Evolutionary conservation across 352 stramenopile species (phyloP), one percentile per base, ranked within the genome.

Genomic region (Phytophthora quininea): DNA sequence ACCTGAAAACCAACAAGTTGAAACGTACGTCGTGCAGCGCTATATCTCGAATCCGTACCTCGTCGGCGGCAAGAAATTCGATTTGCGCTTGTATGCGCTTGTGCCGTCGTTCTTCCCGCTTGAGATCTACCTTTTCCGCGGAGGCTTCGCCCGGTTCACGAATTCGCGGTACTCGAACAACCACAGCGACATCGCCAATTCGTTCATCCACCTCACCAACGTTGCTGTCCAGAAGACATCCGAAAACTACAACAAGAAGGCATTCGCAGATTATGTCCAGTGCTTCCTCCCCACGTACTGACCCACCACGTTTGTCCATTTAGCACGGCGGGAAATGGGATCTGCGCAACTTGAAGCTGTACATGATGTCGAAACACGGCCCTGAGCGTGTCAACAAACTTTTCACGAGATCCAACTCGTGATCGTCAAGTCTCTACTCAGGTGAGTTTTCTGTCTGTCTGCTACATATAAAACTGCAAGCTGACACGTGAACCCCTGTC

Each of bases 41-140:
- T 98, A 98, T 77, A 96, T 98, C 55, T 89, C 85, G 35, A 97
- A 97, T 49, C 95, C 95, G 43, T 98, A 97, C 57, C 81, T 98
- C 33, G 81, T 98, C 0, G 94, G 95, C 32, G 92, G 95, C 24
- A 98, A 98, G 67, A 98, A 98, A 77, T 98, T 98, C 73, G 95
- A 98, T 64, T 65, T 98, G 45, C 78, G 95, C 6, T 71, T 98
- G 3, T 98, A 98, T 61, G 93, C 92, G 5, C 82, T 98, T 30
- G 95, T 98, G 19, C 93, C 93, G 37, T 94, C 81, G n/a, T 98
- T 97, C 66, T 86, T 80, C 29, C 95, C 95, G 12, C 77, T 98
- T 6, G 86, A 92, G 64, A 94, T 98, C 48, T 98, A 95, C 70
- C 70, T 98, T 38, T 97, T 98, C 66, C 87, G 93, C 15, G 82